Percentiles rank a stretch among this genome's conserved stretches.
phyloP scores from a whole-genome alignment of 2,329 filamentous ascomycete genomes.

The Cladosporium cucumerinum region DNA sequence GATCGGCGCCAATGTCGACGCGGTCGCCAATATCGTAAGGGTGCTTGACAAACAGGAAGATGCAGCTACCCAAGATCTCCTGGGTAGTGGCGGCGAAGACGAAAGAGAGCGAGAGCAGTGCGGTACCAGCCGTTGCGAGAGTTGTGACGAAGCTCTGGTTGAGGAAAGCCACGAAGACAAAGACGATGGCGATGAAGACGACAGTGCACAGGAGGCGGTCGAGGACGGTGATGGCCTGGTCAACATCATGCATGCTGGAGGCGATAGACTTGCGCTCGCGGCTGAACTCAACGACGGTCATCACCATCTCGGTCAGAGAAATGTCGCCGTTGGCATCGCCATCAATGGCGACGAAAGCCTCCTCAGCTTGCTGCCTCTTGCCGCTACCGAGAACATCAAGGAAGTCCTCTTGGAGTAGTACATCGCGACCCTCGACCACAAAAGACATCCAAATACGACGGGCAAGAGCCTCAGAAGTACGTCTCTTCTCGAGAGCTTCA shows the following conservation, averaged over 20 bases:
- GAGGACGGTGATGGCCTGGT: conserved; percentile 86
- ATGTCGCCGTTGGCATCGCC: conserved; percentile 90
- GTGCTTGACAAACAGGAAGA: conserved; percentile 98
- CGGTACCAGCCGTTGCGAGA: conserved; percentile 83
- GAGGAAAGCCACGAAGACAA: conserved; percentile 71
- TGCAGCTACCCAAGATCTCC: conserved; percentile 96
- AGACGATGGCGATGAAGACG: conserved; percentile 71
- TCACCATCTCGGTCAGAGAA: conserved; percentile 89
- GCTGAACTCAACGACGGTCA: conserved; percentile 79
- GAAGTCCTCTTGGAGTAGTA: conserved; percentile 76
- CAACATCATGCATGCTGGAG: conserved; percentile 95
- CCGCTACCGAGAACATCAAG: conserved; percentile 78
- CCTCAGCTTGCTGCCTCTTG: conserved; percentile 74
- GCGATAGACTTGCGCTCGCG: conserved; percentile 83
- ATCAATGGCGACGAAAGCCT: conserved; percentile 78
- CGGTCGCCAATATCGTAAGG: conserved; percentile 95
- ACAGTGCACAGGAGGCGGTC: conserved; percentile 81
- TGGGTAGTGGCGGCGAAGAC: conserved; percentile 89
- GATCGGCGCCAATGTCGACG: conserved; percentile 70
- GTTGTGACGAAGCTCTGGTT: conserved; percentile 81
- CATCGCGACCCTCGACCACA: conserved; percentile 81
- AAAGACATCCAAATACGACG: conserved; percentile 97
- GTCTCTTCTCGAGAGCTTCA: conserved; percentile 79
- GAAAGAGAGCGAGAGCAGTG: conserved; percentile 92
- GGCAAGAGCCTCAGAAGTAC: conserved; percentile 86